Evolutionary conservation across 768 basidiomycete genomes (phyloP).

Genomic region (Phylloporus arenicola): DNA sequence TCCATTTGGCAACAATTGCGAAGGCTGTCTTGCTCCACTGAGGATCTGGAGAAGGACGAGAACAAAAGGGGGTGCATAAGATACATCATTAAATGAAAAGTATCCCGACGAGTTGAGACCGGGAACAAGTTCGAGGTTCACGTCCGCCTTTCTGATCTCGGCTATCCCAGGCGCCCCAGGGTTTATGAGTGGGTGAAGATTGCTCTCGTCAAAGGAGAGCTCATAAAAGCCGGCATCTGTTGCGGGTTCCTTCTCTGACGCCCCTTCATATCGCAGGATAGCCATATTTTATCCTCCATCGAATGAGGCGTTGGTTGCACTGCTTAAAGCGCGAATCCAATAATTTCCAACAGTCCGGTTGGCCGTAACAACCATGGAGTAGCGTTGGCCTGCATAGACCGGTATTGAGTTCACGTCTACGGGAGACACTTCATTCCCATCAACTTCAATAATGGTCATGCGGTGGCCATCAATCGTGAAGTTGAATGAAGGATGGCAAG

Average conservation of each 20-base stretch:
- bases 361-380: constrained; percentile 39
- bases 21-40: constrained; percentile 40
- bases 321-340: constrained; percentile 44
- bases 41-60: constrained; percentile 53
- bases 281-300: constrained; percentile 40
- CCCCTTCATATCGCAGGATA: constrained; percentile 45
- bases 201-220: constrained; percentile 34
- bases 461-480: constrained; percentile 41
- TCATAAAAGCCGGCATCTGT: constrained; percentile 16
- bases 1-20: constrained; percentile 42
- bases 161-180: constrained; percentile 35
- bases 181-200: constrained; percentile 32
- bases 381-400: constrained; percentile 31
- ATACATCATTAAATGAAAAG: constrained; percentile 22
- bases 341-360: constrained; percentile 45
- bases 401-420: constrained; percentile 35
- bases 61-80: constrained; percentile 36
- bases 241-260: constrained; percentile 35
- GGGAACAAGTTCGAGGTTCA: constrained; percentile 23
- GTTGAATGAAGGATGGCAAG: constrained; percentile 37
- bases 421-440: constrained; percentile 38
- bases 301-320: constrained; percentile 26
- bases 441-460: constrained; percentile 47
- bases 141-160: constrained; percentile 34
- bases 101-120: not conserved